Evolutionary conservation across 2,329 filamentous ascomycete genomes (phyloP).

Genomic region (Cladosporium sp.): DNA sequence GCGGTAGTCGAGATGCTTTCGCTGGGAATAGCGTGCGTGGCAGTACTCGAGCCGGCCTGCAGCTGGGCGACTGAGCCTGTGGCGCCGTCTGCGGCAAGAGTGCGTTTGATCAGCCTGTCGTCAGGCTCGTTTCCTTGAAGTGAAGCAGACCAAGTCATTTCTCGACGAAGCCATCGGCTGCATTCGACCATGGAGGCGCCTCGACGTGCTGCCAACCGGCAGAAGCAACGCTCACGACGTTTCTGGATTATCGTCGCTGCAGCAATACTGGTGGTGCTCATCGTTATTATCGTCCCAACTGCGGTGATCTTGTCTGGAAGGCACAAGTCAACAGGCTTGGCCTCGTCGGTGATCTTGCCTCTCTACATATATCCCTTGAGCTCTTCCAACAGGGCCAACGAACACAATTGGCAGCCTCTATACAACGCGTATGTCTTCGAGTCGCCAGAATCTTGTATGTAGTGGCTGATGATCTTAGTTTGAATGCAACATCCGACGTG

Average conservation of each 20-base stretch:
- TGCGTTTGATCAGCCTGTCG: background rate
- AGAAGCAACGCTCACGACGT: slow-evolving; percentile 11
- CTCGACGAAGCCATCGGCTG: background rate
- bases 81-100: background rate
- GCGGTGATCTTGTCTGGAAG: slow-evolving; percentile 15
- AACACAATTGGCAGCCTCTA: slow-evolving; percentile 17
- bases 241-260: slow-evolving; percentile 11
- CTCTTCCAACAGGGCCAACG: too few species aligned
- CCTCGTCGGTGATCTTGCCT: slow-evolving; percentile 16
- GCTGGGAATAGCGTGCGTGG: background rate
- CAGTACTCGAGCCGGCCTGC: background rate
- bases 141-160: background rate
- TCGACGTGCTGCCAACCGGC: slow-evolving; percentile 12
- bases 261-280: slow-evolving; percentile 12
- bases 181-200: slow-evolving; percentile 11
- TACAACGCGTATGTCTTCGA: slow-evolving; percentile 16
- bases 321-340: slow-evolving; percentile 12
- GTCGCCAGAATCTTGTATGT: too few species aligned
- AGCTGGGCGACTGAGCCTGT: background rate
- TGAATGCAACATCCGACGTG: slow-evolving; percentile 15
- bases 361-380: slow-evolving; percentile 19
- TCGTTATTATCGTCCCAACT: slow-evolving; percentile 16
- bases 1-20: background rate
- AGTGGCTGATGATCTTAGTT: background rate
- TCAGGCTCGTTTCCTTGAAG: background rate